Conservation (phyloP, 306 rosid species). For the Herpetospermum pedunculosum region DNA sequence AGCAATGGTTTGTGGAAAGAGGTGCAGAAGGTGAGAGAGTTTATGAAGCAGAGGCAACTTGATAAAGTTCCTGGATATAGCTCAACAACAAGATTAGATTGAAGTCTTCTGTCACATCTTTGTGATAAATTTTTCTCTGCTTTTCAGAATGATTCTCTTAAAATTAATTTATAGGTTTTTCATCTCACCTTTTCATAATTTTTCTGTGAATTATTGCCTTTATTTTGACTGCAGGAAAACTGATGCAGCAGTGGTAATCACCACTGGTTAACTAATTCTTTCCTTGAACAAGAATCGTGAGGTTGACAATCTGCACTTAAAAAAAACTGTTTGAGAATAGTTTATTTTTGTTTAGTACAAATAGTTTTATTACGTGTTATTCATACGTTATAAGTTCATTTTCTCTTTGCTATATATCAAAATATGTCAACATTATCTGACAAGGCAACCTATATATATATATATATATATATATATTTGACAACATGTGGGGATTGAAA, state of each 20-base stretch:
- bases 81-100: constrained; percentile 34
- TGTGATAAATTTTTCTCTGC: constrained; percentile 2
- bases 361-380: too few species aligned
- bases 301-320: too few species aligned
- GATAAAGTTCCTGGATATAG: constrained; percentile 66
- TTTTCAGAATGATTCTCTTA: neutral
- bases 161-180: neutral
- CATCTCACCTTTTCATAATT: neutral
- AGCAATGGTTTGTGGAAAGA: constrained; percentile 57
- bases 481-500: too few species aligned
- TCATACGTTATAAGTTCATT: too few species aligned
- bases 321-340: too few species aligned
- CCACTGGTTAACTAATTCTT: too few species aligned
- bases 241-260: neutral
- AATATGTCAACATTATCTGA: too few species aligned
- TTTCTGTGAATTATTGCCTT: neutral
- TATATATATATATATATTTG: too few species aligned
- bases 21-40: constrained; percentile 43
- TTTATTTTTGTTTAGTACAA: too few species aligned
- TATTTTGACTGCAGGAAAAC: neutral
- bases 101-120: constrained; percentile 10
- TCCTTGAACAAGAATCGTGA: too few species aligned
- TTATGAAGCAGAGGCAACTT: constrained; percentile 40
- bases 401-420: too few species aligned
- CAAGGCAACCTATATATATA: too few species aligned